Percentiles rank a stretch among this genome's conserved stretches.
Conservation (phyloP, 306 rosid species). For the Rosa lucieae region DNA sequence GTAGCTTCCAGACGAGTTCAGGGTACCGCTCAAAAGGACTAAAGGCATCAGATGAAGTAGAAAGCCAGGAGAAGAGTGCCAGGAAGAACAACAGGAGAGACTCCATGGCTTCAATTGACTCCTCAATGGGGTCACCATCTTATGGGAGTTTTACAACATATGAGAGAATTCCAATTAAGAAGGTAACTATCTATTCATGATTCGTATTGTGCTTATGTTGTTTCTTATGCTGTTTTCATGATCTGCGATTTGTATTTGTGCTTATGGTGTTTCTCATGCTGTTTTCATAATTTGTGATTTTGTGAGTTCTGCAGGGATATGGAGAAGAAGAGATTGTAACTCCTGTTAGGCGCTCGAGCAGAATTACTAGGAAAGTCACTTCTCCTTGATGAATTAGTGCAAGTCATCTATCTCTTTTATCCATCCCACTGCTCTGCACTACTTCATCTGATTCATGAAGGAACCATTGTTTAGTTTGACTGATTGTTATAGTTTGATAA, state of each 20-base stretch:
- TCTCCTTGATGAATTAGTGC: constrained; percentile 38
- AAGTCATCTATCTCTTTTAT: neutral
- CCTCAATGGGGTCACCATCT: constrained; percentile 58
- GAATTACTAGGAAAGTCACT: constrained; percentile 51
- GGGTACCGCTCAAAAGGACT: constrained; percentile 16
- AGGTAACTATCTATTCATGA: constrained; percentile 37
- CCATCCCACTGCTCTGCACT: neutral
- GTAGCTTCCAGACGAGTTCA: constrained; percentile 57
- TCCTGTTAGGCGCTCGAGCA: constrained; percentile 87
- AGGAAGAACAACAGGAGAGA: constrained; percentile 58
- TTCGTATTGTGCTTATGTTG: neutral
- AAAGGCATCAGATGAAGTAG: constrained; percentile 35
- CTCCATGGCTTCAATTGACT: constrained; percentile 54
- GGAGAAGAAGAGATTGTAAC: constrained; percentile 60
- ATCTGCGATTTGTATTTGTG: neutral
- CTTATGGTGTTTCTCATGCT: neutral
- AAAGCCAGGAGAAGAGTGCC: constrained; percentile 52
- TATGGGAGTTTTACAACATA: constrained; percentile 84
- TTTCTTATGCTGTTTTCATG: neutral
- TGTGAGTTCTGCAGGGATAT: constrained; percentile 38
- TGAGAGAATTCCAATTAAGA: constrained; percentile 56
- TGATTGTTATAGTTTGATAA: constrained; percentile 14
- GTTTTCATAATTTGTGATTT: neutral
- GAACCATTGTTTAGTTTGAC: neutral
- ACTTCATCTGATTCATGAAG: neutral